Evolutionary conservation across 108 stramenopile genomes (phyloP).

Genomic region (Licmophora abbreviata): DNA sequence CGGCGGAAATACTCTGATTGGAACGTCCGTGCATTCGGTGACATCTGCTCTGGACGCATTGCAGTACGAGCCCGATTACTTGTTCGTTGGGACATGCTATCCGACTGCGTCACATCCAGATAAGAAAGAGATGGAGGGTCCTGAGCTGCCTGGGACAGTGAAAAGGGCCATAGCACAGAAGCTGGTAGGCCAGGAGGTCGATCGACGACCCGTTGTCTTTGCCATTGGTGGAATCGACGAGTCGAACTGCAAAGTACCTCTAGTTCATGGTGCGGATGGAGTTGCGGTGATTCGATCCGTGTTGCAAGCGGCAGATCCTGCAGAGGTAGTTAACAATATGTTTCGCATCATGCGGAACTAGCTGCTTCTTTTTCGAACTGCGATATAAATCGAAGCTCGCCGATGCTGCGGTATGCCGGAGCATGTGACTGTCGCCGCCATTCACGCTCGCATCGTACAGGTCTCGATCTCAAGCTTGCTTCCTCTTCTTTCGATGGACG

Average conservation of each 20-base stretch:
- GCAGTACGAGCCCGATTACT: slow-evolving; percentile 42
- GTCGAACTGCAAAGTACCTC: slow-evolving; percentile 59
- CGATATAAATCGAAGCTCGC: too few relatives aligned
- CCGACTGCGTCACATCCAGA: slow-evolving; percentile 66
- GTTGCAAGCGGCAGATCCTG: slow-evolving; percentile 50
- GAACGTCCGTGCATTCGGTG: slow-evolving; percentile 66
- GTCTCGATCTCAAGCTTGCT: too few relatives aligned
- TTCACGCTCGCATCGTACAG: too few relatives aligned
- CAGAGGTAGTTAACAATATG: slow-evolving; percentile 22
- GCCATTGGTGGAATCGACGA: slow-evolving; percentile 78
- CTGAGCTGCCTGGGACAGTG: slow-evolving; percentile 50
- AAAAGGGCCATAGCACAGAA: slow-evolving; percentile 3
- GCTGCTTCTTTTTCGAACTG: too few relatives aligned
- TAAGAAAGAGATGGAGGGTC: slow-evolving; percentile 71
- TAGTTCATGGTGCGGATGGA: slow-evolving; percentile 61
- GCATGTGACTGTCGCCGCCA: too few relatives aligned
- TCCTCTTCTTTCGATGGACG: too few relatives aligned
- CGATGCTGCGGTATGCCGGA: too few relatives aligned
- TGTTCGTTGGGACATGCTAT: slow-evolving; percentile 81
- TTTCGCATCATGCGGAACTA: slow-evolving; percentile 27
- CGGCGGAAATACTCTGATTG: slow-evolving; percentile 25
- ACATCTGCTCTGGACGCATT: slow-evolving; percentile 37
- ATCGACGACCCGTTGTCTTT: slow-evolving; percentile 51
- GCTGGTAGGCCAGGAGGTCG: background rate
- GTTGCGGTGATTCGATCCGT: slow-evolving; percentile 74